Evolutionary conservation across 1,284 basidiomycete genomes (phyloP), one percentile per base, ranked within the genome.

Genomic region (Tylopilus sp.): DNA sequence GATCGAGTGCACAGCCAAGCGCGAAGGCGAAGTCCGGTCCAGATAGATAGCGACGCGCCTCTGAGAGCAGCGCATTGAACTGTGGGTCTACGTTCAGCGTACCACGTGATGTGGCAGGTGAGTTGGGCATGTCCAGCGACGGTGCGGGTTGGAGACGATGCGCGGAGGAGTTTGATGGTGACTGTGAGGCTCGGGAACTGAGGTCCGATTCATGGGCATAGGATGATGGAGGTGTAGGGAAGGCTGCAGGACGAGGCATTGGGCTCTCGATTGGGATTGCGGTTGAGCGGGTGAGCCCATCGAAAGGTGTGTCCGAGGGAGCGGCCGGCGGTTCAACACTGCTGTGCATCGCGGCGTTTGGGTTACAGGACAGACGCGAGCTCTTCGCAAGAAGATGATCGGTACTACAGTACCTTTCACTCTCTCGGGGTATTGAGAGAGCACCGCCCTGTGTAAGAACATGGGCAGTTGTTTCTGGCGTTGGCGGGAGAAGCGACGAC

Each of bases 401-500:
- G 4, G 21, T 16, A 4, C 15, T 23, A 29, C 36, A 40, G 11
- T n/a, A 26, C 4, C 4, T 28, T 31, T 48, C 45, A 7, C 16
- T 34, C 26, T 49, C 62, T 55, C 30, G 15, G 49, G 51, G 63
- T 55, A 55, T 71, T 51, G 50, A 61, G 56, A 59, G 60, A 56
- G 74, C 76, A 23, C 86, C 85, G 36, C 84, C 84, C 62, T 84
- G 79, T 1, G 74, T 71, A 18, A 92, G 76, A 18, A 87, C 82
- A 60, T 84, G 82, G 23, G 82, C 74, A 15, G 83, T 79, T 8
- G 77, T 82, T 60, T 86, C 80, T 3, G 78, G 73, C 0, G 85
- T 87, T 31, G 81, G 77, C 2, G 89, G 89, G 6, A 91, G 75
- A 9, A 92, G 74, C 0, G 82, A 81, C 1, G 84, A 79, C n/a